Base-by-base conservation (phyloP, 1,284 basidiomycete genomes). In the Heterobasidion parviporum region DNA sequence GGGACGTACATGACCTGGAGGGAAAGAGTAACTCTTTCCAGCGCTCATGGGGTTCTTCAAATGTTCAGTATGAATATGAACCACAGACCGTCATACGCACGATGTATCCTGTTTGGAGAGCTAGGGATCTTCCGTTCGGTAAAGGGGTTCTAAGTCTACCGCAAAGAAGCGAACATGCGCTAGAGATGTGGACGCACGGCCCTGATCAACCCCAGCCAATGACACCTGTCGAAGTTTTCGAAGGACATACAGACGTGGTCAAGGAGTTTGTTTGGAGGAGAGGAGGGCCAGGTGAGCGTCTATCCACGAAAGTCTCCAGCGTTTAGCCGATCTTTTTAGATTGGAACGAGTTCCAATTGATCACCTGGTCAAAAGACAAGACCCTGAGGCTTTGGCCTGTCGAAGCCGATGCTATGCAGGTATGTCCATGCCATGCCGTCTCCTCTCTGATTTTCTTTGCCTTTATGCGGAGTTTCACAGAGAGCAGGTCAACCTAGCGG, bases 251-350 rank as follows among this genome's bases (percentile, higher is more conserved):
- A 0, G 94, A 97, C 64, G 91, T 94, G 5, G 96, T 98, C 41
- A 98, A 98, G 65, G 96, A 99, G 71, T 99, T 97, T 65, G 94
- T 99, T 1, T 98, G 97, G 94, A 77, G 97, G 57, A 83, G 81
- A 61, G 81, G 82, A 14, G 77, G 74, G 18, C 64, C 71, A 61
- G 80, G 83, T 85, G 5, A 41, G 38, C 38, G 8, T 7, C 12
- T n/a, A 41, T 8, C 38, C n/a, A 41, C 38, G n/a, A 41, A n/a
- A 8, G 26, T 26, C 26, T 26, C 26, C 26, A 26, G 38, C 41
- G 75, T 48, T 75, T 74, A 0, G 18, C 20, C 32, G 2, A n/a
- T 43, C 58, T 62, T 3, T 59, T 38, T 63, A 78, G 83, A 85
- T 56, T 80, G 83, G 66, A 79, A 83, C 8, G 85, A 90, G 57